Base-by-base conservation (phyloP, 495 filamentous ascomycete genomes). In the Aspergillus baeticus region DNA sequence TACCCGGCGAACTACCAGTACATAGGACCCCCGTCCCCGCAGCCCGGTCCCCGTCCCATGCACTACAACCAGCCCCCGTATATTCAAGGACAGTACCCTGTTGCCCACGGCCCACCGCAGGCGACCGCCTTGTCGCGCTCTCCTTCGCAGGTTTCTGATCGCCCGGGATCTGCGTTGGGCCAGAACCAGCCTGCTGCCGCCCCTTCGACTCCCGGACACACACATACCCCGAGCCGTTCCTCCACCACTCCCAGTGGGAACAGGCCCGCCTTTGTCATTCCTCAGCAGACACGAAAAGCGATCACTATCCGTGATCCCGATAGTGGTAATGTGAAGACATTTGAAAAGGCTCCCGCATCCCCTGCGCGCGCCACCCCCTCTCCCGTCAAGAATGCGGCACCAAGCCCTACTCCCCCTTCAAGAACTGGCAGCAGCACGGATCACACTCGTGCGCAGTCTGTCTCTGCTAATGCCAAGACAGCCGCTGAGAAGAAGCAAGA, bases 71-170 rank as follows among this genome's bases (percentile, higher is more conserved):
- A 71, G 55, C 72, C 50, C 63, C 77, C 47, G 21, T 75, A 54
- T 76, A 76, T 72, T 76, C 80, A 61, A 69, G 77, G 55, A 57
- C 79, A 64, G 56, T 87, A 79, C 63, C 71, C 77, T 42, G 85
- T 86, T 60, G 20, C 35, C 7, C 76, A 74, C 56, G 67, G 77
- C 62, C 75, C 76, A 54, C 74, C 77, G 42, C 79, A 83, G 67
- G 73, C 84, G 14, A 81, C 84, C 18, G 75, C 86, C 10, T 89
- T 96, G 84, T 93, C 91, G 7, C 87, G 92, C 63, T 88, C 84
- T 45, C 83, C 89, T 3, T 96, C 92, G 6, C 88, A 94, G 66
- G 75, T 92, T 35, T 92, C 87, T 54, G 87, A 94, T 60, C 84
- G 91, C 51, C 91, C 92, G 10, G 77, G 81, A 14, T 93, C 92